phyloP scores from a whole-genome alignment of 768 basidiomycete species.

The Stropharia rugosoannulata region DNA sequence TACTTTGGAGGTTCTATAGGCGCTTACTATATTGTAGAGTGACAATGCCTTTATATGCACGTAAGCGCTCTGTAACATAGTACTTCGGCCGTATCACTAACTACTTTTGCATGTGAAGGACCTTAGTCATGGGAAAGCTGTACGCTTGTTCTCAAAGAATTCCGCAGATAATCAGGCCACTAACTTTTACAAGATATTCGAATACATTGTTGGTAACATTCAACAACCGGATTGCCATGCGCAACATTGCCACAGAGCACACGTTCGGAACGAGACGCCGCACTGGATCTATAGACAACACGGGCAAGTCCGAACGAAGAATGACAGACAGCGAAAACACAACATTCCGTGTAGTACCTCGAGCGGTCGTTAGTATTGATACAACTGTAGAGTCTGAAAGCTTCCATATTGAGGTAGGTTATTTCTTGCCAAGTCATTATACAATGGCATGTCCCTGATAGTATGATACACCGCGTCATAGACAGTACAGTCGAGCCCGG shows the following conservation, averaged over 20 bases:
- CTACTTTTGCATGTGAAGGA: neutral
- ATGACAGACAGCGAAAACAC: no score
- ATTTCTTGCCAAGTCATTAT: no score
- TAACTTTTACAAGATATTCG: neutral
- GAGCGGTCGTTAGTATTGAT: no score
- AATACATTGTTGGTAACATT: conserved; percentile 1
- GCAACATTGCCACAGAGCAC: neutral
- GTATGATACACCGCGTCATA: no score
- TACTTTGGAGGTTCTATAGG: neutral
- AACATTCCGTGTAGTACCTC: no score
- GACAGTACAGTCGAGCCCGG: no score
- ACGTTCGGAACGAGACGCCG: neutral
- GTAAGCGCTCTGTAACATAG: neutral
- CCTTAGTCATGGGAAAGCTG: conserved; percentile 10
- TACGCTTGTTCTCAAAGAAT: neutral
- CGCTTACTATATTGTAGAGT: neutral
- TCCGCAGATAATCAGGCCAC: neutral
- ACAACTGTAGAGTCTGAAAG: no score
- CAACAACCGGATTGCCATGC: neutral
- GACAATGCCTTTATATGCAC: conserved; percentile 6
- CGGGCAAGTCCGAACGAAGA: no score
- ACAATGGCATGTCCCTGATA: no score
- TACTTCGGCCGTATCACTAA: neutral
- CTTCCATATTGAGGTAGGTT: no score
- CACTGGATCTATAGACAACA: neutral